Base-by-base conservation (phyloP, 495 filamentous ascomycete species). In the Thermothielavioides terrestris region DNA sequence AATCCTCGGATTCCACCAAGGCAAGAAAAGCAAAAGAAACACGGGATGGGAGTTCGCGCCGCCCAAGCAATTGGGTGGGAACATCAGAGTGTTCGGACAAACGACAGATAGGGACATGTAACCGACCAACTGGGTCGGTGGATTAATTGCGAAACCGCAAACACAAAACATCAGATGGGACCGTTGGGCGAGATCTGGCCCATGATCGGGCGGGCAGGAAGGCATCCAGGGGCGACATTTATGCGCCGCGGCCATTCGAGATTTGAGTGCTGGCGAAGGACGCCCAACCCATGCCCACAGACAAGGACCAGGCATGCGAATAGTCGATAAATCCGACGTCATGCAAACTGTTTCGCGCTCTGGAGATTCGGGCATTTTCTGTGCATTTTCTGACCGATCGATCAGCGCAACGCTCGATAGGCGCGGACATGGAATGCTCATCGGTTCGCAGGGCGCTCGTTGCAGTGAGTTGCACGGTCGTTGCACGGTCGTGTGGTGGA, bases 61-160 rank as follows among this genome's bases (percentile, higher is more conserved):
- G 17, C 41, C 41, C 1, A 6, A 40, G 22, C 46, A 40, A 62
- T 54, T 60, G 56, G 63, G 25, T 54, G 50, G 17, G 47, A 51
- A 40, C 20, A 48, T 22, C 47, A 48, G 41, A 52, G 34, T 14
- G 36, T 30, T 57, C 63, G 60, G 56, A 63, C 60, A 56, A 52
- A 58, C 57, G 58, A 58, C 50, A 46, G 15, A 36, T 39, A 18
- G 28, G 32, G 40, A 35, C 31, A 31, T 34, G 32, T 26, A 42
- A 40, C 14, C 28, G 31, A 45, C 15, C 26, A 32, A 45, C 45
- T 32, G 43, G 43, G 49, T 22, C 38, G 25, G 36, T 18, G 21
- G 25, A 17, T 6, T n/a, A n/a, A n/a, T n/a, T 26, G 36, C 14
- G 15, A 38, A 4, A 23, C 28, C 35, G 36, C 14, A 12, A 38